Percentiles rank a stretch among this genome's conserved stretches.
Conservation (phyloP, 495 filamentous ascomycete species). For the Daldinia grandis region DNA sequence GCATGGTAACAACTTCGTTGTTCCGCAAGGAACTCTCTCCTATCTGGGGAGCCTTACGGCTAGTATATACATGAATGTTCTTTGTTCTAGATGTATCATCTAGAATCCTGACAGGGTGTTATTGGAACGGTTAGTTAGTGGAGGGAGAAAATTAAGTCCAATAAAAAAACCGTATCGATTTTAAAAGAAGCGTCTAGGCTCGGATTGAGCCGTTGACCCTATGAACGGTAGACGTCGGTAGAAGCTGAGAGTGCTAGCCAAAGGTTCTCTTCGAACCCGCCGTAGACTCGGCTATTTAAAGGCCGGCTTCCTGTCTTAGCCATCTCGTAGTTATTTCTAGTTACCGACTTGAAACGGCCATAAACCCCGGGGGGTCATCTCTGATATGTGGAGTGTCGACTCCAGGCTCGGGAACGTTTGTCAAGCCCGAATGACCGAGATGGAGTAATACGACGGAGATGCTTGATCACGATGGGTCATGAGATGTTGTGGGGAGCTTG, state of each 20-base stretch:
- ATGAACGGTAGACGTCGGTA: background rate
- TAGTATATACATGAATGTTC: too few relatives aligned
- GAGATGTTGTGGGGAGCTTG: constrained; percentile 36
- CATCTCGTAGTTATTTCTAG: background rate
- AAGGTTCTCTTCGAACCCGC: background rate
- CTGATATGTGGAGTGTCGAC: constrained; percentile 18
- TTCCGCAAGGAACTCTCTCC: too few relatives aligned
- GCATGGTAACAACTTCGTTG: too few relatives aligned
- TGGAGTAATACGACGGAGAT: constrained; percentile 33
- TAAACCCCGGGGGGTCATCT: constrained; percentile 9
- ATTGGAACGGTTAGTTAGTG: background rate
- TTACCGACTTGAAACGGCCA: background rate
- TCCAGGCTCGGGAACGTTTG: constrained; percentile 14
- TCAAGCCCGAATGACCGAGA: constrained; percentile 37
- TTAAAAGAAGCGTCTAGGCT: too few relatives aligned
- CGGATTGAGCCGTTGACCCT: background rate
- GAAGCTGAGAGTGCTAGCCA: background rate
- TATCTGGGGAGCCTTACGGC: too few relatives aligned
- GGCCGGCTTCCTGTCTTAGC: background rate
- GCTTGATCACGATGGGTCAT: constrained; percentile 40
- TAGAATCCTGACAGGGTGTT: too few relatives aligned
- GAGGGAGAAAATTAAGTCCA: too few relatives aligned
- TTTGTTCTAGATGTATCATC: too few relatives aligned
- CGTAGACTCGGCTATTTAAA: background rate
- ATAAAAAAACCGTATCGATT: too few relatives aligned